These are phyloP conservation scores for Calophaca sinica DNA, from an alignment of 306 rosid species.

Conservation along the genomic window DNA sequence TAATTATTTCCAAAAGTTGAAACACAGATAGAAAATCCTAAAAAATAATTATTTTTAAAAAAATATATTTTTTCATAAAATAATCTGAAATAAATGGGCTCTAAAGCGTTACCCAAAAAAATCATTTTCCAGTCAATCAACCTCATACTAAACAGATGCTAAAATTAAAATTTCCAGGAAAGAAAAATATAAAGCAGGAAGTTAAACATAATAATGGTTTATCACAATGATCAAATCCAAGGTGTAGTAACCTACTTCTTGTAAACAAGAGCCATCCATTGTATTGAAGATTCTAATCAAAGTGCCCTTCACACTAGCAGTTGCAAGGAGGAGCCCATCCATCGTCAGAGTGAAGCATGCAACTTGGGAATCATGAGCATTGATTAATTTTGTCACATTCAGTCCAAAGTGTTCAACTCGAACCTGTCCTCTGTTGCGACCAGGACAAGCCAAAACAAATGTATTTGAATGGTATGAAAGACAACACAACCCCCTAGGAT, in stretches of 20 bases:
- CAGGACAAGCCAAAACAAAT: constrained; percentile 92
- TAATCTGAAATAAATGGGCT: too few relatives aligned
- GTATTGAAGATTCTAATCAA: constrained; percentile 95
- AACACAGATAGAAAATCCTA: background rate
- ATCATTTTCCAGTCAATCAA: constrained; percentile 26
- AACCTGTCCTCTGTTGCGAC: constrained; percentile 79
- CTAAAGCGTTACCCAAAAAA: background rate
- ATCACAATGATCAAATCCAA: constrained; percentile 30
- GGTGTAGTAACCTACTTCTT: constrained; percentile 71
- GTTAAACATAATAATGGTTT: constrained; percentile 34
- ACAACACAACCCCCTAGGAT: constrained; percentile 90
- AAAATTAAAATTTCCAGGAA: constrained; percentile 23
- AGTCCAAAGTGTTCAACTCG: constrained; percentile 91
- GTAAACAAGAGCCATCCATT: constrained; percentile 87
- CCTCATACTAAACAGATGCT: too few relatives aligned
- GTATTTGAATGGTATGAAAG: constrained; percentile 79
- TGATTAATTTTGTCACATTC: constrained; percentile 72
- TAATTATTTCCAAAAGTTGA: background rate
- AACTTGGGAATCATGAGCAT: constrained; percentile 86
- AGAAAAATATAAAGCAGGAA: constrained; percentile 25
- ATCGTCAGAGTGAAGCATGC: constrained; percentile 82
- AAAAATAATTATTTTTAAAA: too few relatives aligned
- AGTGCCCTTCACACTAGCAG: constrained; percentile 95
- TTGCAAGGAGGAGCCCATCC: constrained; percentile 98
- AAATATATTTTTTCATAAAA: too few relatives aligned